Percentiles rank a stretch among this genome's conserved stretches.
phyloP scores from a whole-genome alignment of 306 rosid species.

The Trifolium pratense region DNA sequence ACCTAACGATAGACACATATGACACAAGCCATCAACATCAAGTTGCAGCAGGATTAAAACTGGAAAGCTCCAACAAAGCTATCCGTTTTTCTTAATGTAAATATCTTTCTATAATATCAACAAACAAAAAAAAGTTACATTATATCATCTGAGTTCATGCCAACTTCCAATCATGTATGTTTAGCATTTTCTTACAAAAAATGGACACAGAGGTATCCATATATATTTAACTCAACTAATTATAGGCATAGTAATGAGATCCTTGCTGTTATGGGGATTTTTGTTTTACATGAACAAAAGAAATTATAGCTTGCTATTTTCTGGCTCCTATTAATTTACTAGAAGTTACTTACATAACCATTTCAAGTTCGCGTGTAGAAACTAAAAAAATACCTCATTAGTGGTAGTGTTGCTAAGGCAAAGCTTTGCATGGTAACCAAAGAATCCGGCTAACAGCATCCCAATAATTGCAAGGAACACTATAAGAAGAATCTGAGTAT shows the following conservation, averaged over 20 bases:
- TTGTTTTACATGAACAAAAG: conserved; percentile 9
- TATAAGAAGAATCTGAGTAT: conserved; percentile 82
- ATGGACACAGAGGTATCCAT: not conserved
- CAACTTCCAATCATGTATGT: not conserved
- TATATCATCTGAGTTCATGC: not conserved
- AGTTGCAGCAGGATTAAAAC: conserved; percentile 24
- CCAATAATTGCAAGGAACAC: conserved; percentile 79
- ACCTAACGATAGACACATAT: too few relatives aligned
- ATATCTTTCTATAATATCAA: not conserved
- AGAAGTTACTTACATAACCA: conserved; percentile 17
- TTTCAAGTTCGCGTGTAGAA: conserved; percentile 33
- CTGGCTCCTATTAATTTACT: conserved; percentile 8
- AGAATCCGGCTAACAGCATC: conserved; percentile 79
- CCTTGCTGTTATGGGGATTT: conserved; percentile 11
- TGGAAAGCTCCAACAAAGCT: not conserved
- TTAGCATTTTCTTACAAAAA: not conserved
- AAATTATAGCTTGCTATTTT: not conserved
- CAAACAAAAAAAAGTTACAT: too few relatives aligned
- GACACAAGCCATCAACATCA: not conserved
- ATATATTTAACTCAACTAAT: not conserved
- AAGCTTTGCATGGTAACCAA: conserved; percentile 87
- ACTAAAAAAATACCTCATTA: conserved; percentile 78
- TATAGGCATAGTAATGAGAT: not conserved
- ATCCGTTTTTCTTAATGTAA: not conserved
- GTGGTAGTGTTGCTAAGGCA: conserved; percentile 90